Evolutionary conservation across 495 filamentous ascomycete genomes (phyloP).

Genomic region (Elaphomyces granulatus): DNA sequence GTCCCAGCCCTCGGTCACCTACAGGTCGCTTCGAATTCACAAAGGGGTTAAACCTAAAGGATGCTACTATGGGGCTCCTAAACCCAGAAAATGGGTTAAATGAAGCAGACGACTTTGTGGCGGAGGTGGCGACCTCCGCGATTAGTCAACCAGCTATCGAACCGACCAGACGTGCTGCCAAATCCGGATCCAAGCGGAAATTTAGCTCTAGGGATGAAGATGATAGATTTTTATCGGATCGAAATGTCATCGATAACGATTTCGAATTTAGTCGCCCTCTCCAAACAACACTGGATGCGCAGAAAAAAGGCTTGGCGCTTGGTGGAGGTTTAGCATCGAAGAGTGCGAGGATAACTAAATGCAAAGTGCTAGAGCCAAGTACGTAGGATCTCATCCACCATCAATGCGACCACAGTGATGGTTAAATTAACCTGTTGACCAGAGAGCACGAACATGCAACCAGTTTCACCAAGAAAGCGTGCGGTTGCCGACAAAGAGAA

Average conservation of each 20-base stretch:
- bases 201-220: conserved; percentile 41
- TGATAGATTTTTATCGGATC: conserved; percentile 12
- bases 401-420: neutral
- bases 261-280: conserved; percentile 35
- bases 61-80: neutral
- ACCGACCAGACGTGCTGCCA: conserved; percentile 10
- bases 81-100: neutral
- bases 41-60: neutral
- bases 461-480: conserved; percentile 15
- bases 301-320: conserved; percentile 4
- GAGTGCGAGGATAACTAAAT: conserved; percentile 13
- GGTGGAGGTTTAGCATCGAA: conserved; percentile 1
- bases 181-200: conserved; percentile 47
- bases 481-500: neutral
- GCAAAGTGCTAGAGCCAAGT: conserved; percentile 48
- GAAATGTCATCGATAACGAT: conserved; percentile 25
- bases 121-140: neutral
- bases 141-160: neutral
- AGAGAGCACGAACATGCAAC: conserved; percentile 42
- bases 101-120: neutral
- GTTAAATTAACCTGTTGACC: conserved; percentile 2
- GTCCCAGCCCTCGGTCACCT: neutral
- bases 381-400: conserved; percentile 15
- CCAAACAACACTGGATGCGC: conserved; percentile 10
- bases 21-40: neutral